These are phyloP conservation scores for Zygoascus sp. DNA, from an alignment of 1,139 yeast genomes.

Conservation along the genomic window DNA sequence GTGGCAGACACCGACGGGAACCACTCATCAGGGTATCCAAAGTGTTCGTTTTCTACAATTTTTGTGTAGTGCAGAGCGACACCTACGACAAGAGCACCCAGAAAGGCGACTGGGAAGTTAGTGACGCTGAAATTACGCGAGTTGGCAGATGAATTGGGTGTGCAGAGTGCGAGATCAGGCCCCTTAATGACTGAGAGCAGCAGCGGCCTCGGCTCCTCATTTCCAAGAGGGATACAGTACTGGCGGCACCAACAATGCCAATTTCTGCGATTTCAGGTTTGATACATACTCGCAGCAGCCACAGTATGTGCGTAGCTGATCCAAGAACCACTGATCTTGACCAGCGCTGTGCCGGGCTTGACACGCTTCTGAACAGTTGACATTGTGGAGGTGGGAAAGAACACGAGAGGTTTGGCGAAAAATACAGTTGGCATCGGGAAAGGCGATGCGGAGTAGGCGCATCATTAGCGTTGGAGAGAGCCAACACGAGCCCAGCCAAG, in stretches of 20 bases:
- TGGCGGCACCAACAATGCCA: too few species aligned
- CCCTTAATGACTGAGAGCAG: too few species aligned
- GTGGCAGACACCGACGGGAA: constrained; percentile 96
- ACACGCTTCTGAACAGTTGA: constrained; percentile 32
- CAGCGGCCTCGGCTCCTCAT: too few species aligned
- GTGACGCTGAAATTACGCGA: too few species aligned
- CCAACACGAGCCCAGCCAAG: too few species aligned
- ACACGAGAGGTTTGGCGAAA: constrained; percentile 2
- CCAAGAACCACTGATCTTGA: constrained; percentile 51
- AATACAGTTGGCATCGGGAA: too few species aligned
- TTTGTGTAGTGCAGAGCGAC: constrained; percentile 72
- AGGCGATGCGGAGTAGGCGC: too few species aligned
- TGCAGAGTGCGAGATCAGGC: too few species aligned
- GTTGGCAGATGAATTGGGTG: not conserved
- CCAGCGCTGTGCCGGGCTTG: constrained; percentile 19
- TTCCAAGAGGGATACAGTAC: too few species aligned
- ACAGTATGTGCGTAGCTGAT: constrained; percentile 68
- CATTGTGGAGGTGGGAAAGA: constrained; percentile 23
- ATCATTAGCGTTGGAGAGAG: too few species aligned
- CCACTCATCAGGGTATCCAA: constrained; percentile 97
- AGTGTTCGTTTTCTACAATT: constrained; percentile 80
- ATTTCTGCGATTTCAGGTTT: too few species aligned
- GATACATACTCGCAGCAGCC: constrained; percentile 47
- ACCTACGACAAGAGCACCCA: constrained; percentile 71
- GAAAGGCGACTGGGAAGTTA: constrained; percentile 48